These are phyloP conservation scores for Cordyceps cateniannulata DNA, from an alignment of 2,329 filamentous ascomycete genomes.

Conservation along the genomic window DNA sequence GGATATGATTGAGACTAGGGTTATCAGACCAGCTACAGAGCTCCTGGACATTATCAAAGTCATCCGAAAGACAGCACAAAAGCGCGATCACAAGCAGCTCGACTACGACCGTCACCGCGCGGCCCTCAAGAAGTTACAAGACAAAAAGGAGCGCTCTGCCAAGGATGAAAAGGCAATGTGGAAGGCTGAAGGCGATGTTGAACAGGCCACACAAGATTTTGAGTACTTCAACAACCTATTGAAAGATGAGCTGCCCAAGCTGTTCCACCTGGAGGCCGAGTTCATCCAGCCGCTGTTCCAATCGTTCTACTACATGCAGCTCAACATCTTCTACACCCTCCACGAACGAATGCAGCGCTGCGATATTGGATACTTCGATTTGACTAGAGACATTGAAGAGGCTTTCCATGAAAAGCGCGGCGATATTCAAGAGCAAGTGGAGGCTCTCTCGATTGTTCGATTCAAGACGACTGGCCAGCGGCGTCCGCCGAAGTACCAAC, in stretches of 20 bases:
- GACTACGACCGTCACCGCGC: conserved; percentile 87
- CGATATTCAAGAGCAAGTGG: conserved; percentile 77
- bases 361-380: conserved; percentile 96
- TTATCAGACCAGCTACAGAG: conserved; percentile 90
- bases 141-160: conserved; percentile 92
- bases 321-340: conserved; percentile 97
- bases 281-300: conserved; percentile 98
- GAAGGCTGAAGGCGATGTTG: conserved; percentile 87
- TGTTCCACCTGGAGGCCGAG: conserved; percentile 83
- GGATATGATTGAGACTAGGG: conserved; percentile 91
- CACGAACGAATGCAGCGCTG: conserved; percentile 97
- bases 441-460: conserved; percentile 76
- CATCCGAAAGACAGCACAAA: conserved; percentile 79
- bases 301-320: conserved; percentile 99
- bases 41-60: conserved; percentile 91
- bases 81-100: conserved; percentile 95
- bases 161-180: conserved; percentile 98
- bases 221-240: conserved; percentile 97
- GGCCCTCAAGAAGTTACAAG: conserved; percentile 85
- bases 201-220: conserved; percentile 89
- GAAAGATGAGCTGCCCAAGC: conserved; percentile 89
- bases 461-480: conserved; percentile 82
- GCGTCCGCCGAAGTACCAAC: conserved; percentile 50
- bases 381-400: conserved; percentile 84
- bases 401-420: conserved; percentile 86